phyloP scores from a whole-genome alignment of 176 grass and related monocot genomes.

The Phragmites australis region DNA sequence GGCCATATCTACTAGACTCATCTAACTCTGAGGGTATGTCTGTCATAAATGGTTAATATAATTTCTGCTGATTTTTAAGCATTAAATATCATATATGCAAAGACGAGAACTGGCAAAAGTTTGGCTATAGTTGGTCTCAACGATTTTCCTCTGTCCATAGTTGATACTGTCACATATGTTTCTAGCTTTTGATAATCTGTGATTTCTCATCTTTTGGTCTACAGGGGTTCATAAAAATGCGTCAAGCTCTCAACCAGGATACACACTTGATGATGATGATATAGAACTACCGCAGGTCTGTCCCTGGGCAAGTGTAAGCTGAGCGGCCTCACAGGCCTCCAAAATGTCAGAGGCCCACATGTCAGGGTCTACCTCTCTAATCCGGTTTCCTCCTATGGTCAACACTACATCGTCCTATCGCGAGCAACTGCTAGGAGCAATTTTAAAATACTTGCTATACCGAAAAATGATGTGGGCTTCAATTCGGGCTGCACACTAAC shows the following conservation, averaged over 20 bases:
- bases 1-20: slow-evolving; percentile 75
- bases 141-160: neutral
- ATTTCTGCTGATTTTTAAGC: slow-evolving; percentile 21
- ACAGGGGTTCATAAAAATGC: slow-evolving; percentile 13
- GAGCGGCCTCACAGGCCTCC: too few species aligned
- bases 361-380: too few species aligned
- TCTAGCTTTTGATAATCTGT: slow-evolving; percentile 1
- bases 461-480: too few species aligned
- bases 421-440: too few species aligned
- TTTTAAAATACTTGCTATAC: too few species aligned
- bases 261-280: slow-evolving; percentile 27
- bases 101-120: slow-evolving; percentile 10
- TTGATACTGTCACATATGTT: neutral
- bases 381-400: too few species aligned
- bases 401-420: too few species aligned
- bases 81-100: neutral
- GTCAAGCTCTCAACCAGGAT: slow-evolving; percentile 30
- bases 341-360: too few species aligned
- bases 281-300: slow-evolving; percentile 58
- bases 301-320: too few species aligned
- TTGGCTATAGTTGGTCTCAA: too few species aligned
- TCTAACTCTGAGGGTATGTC: slow-evolving; percentile 55
- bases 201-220: neutral
- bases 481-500: too few species aligned
- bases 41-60: neutral